A percentile compares a stretch with the other conserved stretches of the same genome.
Evolutionary conservation across 2,329 filamentous ascomycete genomes (phyloP).

Genomic region (Fusarium vanettenii): DNA sequence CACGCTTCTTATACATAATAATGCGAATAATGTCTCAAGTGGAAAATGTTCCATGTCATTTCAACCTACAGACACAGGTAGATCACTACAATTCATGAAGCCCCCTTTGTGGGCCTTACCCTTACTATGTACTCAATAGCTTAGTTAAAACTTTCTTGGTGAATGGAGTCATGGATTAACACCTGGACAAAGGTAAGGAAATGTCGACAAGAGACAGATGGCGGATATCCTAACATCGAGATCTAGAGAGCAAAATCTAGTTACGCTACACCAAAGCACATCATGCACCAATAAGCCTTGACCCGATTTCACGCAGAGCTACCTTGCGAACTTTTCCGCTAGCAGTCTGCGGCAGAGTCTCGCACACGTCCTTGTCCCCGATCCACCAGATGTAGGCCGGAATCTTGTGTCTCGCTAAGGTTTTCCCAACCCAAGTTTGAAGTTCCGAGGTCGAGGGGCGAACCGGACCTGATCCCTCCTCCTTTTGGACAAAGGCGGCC

Average conservation of each 20-base stretch:
- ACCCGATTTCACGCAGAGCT: neutral
- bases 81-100: no score
- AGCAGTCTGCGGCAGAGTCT: conserved; percentile 67
- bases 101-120: no score
- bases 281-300: neutral
- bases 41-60: no score
- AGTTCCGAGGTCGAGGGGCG: neutral
- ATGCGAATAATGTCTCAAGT: no score
- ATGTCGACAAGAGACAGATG: neutral
- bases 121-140: no score
- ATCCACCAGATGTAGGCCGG: conserved; percentile 77
- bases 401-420: conserved; percentile 70
- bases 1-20: no score
- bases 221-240: neutral
- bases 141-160: neutral
- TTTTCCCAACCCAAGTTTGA: neutral
- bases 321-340: conserved; percentile 64
- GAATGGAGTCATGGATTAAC: neutral
- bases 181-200: neutral
- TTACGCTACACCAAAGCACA: neutral
- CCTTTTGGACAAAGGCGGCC: conserved; percentile 72
- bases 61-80: no score
- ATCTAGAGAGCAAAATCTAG: neutral
- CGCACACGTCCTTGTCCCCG: conserved; percentile 65
- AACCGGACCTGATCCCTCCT: neutral